phyloP scores from a whole-genome alignment of 108 stramenopile species.

The Parmales sp. region DNA sequence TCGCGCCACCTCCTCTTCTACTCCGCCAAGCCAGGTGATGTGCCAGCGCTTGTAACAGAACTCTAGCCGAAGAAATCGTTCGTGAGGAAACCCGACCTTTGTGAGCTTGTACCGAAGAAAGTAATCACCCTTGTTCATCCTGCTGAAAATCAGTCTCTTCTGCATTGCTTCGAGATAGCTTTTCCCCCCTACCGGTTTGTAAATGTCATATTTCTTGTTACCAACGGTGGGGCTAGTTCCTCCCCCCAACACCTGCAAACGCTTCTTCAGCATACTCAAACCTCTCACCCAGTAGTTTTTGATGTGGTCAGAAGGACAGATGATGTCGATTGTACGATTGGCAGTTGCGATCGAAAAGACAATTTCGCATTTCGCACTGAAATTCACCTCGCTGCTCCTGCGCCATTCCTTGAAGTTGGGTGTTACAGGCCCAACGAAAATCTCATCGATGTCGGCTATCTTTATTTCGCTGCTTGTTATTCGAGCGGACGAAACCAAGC shows the following conservation, averaged over 20 bases:
- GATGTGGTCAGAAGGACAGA: neutral
- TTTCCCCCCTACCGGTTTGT: neutral
- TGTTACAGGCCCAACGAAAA: neutral
- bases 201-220: neutral
- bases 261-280: neutral
- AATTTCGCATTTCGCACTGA: no score
- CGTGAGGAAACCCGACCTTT: neutral
- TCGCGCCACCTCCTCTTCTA: neutral
- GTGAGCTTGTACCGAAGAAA: neutral
- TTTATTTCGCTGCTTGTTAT: neutral
- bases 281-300: slow-evolving; percentile 9
- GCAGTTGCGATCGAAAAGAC: neutral
- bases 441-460: neutral
- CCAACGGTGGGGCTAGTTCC: neutral
- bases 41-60: neutral
- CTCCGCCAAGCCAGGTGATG: neutral
- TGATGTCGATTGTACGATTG: neutral
- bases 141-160: neutral
- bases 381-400: no score
- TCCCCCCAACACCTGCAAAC: neutral
- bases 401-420: neutral
- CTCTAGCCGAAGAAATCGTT: neutral
- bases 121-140: neutral
- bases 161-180: neutral
- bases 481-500: no score